A percentile compares a stretch with the other conserved stretches of the same genome.
phyloP scores from a whole-genome alignment of 1,284 basidiomycete species.

The Bjerkandera adusta region DNA sequence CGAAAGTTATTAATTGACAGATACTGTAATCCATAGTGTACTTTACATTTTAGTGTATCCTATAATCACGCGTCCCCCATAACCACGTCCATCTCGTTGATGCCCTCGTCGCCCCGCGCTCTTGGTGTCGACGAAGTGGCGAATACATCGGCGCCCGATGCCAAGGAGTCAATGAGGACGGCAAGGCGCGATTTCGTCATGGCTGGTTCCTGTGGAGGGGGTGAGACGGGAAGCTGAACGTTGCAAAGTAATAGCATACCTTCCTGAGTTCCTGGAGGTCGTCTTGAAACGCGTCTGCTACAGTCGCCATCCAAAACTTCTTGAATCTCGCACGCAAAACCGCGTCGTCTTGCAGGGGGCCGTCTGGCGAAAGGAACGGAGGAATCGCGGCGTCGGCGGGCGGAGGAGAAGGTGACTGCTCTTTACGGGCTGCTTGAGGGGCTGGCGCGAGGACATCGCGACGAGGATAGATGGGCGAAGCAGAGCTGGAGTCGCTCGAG shows the following conservation, averaged over 20 bases:
- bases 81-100: slow-evolving; percentile 54
- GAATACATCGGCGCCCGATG: slow-evolving; percentile 73
- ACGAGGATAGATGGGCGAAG: slow-evolving; percentile 4
- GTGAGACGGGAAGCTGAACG: neutral
- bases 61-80: slow-evolving; percentile 28
- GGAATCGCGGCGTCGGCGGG: slow-evolving; percentile 49
- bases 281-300: slow-evolving; percentile 75
- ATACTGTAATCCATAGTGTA: too few species aligned
- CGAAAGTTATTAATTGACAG: too few species aligned
- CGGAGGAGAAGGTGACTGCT: slow-evolving; percentile 45
- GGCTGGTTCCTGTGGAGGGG: slow-evolving; percentile 58
- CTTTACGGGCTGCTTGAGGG: slow-evolving; percentile 15
- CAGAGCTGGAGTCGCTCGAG: slow-evolving; percentile 13
- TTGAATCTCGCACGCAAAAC: slow-evolving; percentile 61
- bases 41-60: too few species aligned
- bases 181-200: slow-evolving; percentile 62
- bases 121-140: slow-evolving; percentile 31
- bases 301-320: slow-evolving; percentile 78
- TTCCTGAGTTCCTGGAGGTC: slow-evolving; percentile 78
- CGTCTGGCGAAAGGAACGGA: slow-evolving; percentile 46
- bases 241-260: slow-evolving; percentile 35
- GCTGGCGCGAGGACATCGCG: slow-evolving; percentile 1
- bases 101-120: slow-evolving; percentile 23
- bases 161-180: slow-evolving; percentile 75
- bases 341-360: slow-evolving; percentile 40